Percentiles rank a stretch among this genome's conserved stretches.
These are phyloP conservation scores for Aspergillus latus DNA, from an alignment of 2,329 filamentous ascomycete genomes.

Conservation along the genomic window DNA sequence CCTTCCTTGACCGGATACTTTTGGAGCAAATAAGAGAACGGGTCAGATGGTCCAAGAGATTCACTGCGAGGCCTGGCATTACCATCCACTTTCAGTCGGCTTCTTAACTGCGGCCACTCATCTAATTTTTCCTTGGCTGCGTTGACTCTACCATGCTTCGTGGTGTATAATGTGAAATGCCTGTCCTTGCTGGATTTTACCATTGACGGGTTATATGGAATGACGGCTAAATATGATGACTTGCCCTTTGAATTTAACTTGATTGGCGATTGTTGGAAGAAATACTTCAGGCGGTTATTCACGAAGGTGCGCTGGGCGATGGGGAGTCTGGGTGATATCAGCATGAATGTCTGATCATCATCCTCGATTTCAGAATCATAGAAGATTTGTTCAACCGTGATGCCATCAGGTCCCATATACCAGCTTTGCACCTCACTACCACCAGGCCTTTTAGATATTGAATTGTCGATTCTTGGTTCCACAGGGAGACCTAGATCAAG, in stretches of 20 bases:
- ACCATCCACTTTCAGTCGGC: not conserved
- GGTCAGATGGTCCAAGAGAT: constrained; percentile 15
- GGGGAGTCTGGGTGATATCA: constrained; percentile 25
- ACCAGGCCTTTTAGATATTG: not conserved
- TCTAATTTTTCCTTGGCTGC: constrained; percentile 29
- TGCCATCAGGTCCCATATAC: constrained; percentile 42
- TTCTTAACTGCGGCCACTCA: constrained; percentile 31
- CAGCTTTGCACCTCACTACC: constrained; percentile 16
- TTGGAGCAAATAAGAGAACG: constrained; percentile 40
- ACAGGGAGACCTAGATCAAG: constrained; percentile 21
- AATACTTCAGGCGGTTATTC: constrained; percentile 31
- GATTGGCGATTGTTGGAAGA: constrained; percentile 28
- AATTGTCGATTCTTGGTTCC: constrained; percentile 1
- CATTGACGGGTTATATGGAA: constrained; percentile 28
- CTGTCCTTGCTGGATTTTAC: constrained; percentile 14
- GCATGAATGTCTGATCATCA: constrained; percentile 27
- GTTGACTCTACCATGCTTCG: constrained; percentile 23
- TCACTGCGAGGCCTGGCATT: not conserved
- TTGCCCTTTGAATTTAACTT: constrained; percentile 21
- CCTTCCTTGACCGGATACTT: constrained; percentile 44
- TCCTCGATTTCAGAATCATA: constrained; percentile 37
- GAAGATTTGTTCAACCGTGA: constrained; percentile 45
- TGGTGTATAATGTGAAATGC: constrained; percentile 33
- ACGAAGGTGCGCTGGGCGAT: constrained; percentile 31
- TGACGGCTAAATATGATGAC: constrained; percentile 25